Evolutionary conservation across 352 stramenopile genomes (phyloP), one percentile per base, ranked within the genome.

Genomic region (Phytophthora citrophthora): DNA sequence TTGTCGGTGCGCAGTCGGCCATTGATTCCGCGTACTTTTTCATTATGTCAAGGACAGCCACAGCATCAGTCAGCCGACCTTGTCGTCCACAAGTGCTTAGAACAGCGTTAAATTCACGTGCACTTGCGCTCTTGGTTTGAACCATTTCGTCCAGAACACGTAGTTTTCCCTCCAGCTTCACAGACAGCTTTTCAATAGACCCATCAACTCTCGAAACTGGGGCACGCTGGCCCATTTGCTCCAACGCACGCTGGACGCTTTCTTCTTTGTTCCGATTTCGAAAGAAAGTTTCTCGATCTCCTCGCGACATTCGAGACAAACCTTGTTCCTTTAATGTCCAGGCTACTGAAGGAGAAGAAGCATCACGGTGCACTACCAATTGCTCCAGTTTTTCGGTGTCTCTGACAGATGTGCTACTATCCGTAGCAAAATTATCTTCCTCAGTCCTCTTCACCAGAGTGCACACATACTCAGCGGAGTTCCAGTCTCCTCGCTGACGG

Each of bases 141-240:
- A 83, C 70, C 54, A 88, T 72, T 31, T 71, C 54, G 27, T 86
- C 58, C 18, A 88, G n/a, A 50, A 80, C 29, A 13, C 16, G 31
- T 18, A 86, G 24, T 26, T 75, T 78, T 5, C 61, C 51, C 11
- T 75, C 58, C 11, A 73, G 34, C 26, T 64, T 74, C 29, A 75
- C 39, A 11, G 64, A 81, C 18, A 55, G 24, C 53, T 18, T 64
- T 49, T 53, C 18, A 43, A 72, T 74, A 27, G 40, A 40, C 15
- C 26, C 26, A 31, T 62, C 23, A 15, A 16, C 23, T 5, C 24
- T 52, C 6, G 39, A 41, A 34, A 15, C 10, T 16, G 27, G 0
- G 23, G 2, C 53, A 10, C 53, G 26, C n/a, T 57, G 29, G 16
- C 50, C 32, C 11, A 68, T 56, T 45, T 23, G 18, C 20, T 79